Evolutionary conservation across 306 rosid species (phyloP), one percentile per base, ranked within the genome.

Genomic region (Albizia julibrissin): DNA sequence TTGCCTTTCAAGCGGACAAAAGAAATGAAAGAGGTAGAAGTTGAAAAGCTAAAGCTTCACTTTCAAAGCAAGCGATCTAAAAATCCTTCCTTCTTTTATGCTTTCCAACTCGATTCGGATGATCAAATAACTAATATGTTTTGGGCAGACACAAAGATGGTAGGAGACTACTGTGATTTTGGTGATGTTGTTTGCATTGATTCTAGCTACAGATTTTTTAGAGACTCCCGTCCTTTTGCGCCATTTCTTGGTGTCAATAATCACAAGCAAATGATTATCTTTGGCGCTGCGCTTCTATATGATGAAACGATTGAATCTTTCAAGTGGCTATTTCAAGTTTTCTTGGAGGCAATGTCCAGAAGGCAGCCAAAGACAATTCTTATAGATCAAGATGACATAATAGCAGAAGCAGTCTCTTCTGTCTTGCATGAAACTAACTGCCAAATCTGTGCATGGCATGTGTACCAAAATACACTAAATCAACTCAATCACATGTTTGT

Each of bases 161-260:
- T 77, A 76, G 79, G 77, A 74, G 90, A 87, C 80, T 89, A 87
- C 24, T 46, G 68, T 81, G 88, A 86, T 75, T 91, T 91, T 86
- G 92, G 89, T 31, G 94, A 87, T 81, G 89, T 86, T 70, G 89
- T 89, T 81, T 91, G 94, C 85, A 86, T 87, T 59, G 90, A 91
- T 74, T 86, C 87, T 16, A 91, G 87, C 70, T 89, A 86, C 79
- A 86, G 85, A 84, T 56, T 84, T 86, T 75, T 77, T 15, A 67
- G 69, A 65, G 91, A 84, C 67, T 76, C 74, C 22, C 79, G 82
- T 31, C 93, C 90, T 3, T 88, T 89, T 74, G 81, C 87, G 39
- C 81, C 83, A 26, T 87, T 87, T 74, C 84, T 87, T 43, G 93
- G 90, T 31, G 56, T 87, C 69, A 91, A 87, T 81, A 87, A 91